Base-by-base conservation (phyloP, 208 protist species). In the Kentomonas sorsogonicus region DNA sequence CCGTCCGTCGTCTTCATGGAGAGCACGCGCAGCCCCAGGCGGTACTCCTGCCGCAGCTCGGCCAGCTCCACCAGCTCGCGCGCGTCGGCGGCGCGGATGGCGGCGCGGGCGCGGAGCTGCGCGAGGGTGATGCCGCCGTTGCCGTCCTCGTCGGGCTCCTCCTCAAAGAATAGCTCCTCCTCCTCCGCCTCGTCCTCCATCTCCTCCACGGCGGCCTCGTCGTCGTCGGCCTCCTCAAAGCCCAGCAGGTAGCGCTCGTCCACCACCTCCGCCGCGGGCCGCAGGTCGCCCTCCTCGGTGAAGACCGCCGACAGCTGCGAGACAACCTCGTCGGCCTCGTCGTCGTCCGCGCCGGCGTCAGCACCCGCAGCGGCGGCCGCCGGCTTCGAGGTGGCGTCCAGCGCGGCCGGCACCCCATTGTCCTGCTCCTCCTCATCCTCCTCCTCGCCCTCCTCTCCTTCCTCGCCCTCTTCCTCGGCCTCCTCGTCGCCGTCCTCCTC, bases 41-140 rank as follows among this genome's bases (percentile, higher is more conserved):
- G 63, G 56, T 91, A 91, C 63, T 77, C 76, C 20, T 72, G 74
- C 3, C 86, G 77, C 9, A 90, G 69, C 15, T 56, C 74, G 11
- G 56, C 59, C 30, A 93, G 78, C 45, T 74, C 75, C 5, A 77
- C 60, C 26, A 62, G 67, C 66, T 93, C 86, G 30, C 61, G 58
- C 38, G 38, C 31, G 43, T 77, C 74, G 36, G 70, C 66, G 39
- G 57, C 70, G 44, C 62, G 57, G 27, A 63, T 69, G 30, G 72
- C 63, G 30, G 56, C 55, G 20, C 62, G 60, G 31, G 63, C 58
- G 18, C 68, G 47, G 18, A 63, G 55, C 36, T 63, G 36, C 0
- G 33, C 62, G 23, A 40, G 23, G 31, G 26, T 54, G 48, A 54
- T 11, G 6, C 26, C 20, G 44, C 26, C 20, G 7, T 62, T 22